Percentiles rank a stretch among this genome's conserved stretches.
phyloP scores from a whole-genome alignment of 2,329 filamentous ascomycete genomes.

The Calonectria naviculata region DNA sequence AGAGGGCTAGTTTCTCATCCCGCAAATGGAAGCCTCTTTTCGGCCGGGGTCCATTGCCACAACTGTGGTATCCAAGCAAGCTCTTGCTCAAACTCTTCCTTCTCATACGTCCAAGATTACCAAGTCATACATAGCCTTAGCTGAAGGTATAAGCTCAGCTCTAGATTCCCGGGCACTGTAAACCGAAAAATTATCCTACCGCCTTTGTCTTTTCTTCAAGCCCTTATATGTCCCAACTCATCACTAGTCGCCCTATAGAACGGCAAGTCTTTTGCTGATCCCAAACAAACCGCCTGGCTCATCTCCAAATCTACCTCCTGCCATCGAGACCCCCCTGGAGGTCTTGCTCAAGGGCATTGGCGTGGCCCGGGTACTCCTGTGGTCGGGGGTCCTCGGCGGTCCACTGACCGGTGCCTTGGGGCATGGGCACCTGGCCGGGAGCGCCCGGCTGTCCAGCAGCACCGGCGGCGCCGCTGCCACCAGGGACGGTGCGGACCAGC shows the following conservation, averaged over 20 bases:
- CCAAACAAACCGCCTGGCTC: not conserved
- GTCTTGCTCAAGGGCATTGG: conserved; percentile 67
- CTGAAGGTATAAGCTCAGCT: not conserved
- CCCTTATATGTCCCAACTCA: not conserved
- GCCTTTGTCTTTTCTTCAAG: conserved; percentile 7
- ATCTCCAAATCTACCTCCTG: conserved; percentile 30
- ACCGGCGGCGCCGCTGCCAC: conserved; percentile 43
- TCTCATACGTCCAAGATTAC: not conserved
- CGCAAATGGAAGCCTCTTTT: conserved; percentile 14
- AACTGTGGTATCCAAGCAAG: conserved; percentile 25
- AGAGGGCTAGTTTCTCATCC: conserved; percentile 20
- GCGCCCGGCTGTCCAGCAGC: conserved; percentile 50
- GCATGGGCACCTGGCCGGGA: conserved; percentile 63
- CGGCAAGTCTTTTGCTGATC: conserved; percentile 4
- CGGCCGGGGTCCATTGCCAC: conserved; percentile 11
- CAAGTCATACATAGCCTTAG: not conserved
- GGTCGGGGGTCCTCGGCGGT: conserved; percentile 69
- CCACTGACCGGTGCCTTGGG: conserved; percentile 63
- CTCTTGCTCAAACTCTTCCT: conserved; percentile 13
- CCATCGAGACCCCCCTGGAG: conserved; percentile 60
- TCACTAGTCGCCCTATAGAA: conserved; percentile 13
- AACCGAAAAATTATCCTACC: conserved; percentile 16
- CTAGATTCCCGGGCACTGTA: conserved; percentile 1
- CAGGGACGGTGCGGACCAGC: conserved; percentile 63
- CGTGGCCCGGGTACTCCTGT: conserved; percentile 65